Percentiles rank a stretch among this genome's conserved stretches.
Evolutionary conservation across 768 basidiomycete genomes (phyloP).

Genomic region (Fomitopsis serialis): DNA sequence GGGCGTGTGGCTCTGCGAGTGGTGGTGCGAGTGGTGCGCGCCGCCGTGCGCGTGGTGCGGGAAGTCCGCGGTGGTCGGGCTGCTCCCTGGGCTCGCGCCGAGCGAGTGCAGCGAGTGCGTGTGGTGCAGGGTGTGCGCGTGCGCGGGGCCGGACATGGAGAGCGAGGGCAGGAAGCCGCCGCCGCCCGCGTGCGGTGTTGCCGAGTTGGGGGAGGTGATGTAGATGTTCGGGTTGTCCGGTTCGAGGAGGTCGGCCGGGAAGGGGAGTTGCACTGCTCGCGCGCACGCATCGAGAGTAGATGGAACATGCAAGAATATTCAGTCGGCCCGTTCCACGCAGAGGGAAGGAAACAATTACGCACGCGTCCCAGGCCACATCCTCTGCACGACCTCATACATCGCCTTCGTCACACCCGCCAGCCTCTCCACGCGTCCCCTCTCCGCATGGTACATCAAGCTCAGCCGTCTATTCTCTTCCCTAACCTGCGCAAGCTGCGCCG

Average conservation of each 20-base stretch:
- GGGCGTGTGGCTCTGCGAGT: slow-evolving; percentile 37
- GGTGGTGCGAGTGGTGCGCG: slow-evolving; percentile 47
- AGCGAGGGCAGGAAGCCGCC: slow-evolving; percentile 22
- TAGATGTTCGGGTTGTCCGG: slow-evolving; percentile 62
- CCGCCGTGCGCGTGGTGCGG: slow-evolving; percentile 26
- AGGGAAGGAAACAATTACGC: slow-evolving; percentile 19
- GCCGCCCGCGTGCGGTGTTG: slow-evolving; percentile 26
- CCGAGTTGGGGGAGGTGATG: slow-evolving; percentile 58
- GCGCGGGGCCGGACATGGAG: slow-evolving; percentile 26
- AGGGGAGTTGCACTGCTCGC: slow-evolving; percentile 25
- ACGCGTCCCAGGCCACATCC: slow-evolving; percentile 51
- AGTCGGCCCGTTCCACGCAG: not conserved
- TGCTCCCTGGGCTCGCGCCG: slow-evolving; percentile 37
- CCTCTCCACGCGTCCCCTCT: slow-evolving; percentile 57
- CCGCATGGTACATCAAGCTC: slow-evolving; percentile 43
- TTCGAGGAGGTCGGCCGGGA: slow-evolving; percentile 49
- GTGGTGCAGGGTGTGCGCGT: not conserved
- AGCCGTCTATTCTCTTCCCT: slow-evolving; percentile 67
- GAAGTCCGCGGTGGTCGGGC: slow-evolving; percentile 48
- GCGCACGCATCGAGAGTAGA: not conserved
- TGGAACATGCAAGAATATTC: slow-evolving; percentile 2
- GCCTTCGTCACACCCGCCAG: slow-evolving; percentile 52
- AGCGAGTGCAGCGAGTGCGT: slow-evolving; percentile 43
- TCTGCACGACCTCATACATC: slow-evolving; percentile 58
- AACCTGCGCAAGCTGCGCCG: slow-evolving; percentile 60